Percentiles rank a stretch among this genome's conserved stretches.
Conservation (phyloP, 2,329 filamentous ascomycete genomes). For the Dactylonectria macrodidyma region DNA sequence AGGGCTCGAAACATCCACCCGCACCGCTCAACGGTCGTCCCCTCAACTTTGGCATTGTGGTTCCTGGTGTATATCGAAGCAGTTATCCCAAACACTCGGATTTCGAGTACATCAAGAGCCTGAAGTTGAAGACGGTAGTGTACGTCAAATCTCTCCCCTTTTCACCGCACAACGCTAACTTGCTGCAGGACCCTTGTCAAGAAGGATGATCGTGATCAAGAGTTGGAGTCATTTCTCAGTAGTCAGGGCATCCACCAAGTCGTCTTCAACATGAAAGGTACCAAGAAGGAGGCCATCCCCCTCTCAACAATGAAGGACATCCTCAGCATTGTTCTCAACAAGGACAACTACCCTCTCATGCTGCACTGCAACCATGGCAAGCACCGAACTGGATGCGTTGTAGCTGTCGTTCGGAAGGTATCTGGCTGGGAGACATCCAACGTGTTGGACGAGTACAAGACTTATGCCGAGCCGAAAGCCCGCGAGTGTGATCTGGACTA, state of each 20-base stretch:
- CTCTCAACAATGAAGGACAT: constrained; percentile 78
- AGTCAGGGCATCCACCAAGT: constrained; percentile 79
- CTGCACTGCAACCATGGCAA: constrained; percentile 96
- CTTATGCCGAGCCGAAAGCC: constrained; percentile 73
- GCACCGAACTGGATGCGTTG: constrained; percentile 93
- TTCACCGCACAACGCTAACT: constrained; percentile 30
- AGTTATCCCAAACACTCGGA: constrained; percentile 83
- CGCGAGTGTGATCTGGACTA: constrained; percentile 74
- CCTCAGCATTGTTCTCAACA: constrained; percentile 79
- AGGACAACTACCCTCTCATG: constrained; percentile 82
- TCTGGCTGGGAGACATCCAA: constrained; percentile 75
- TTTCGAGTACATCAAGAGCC: constrained; percentile 76
- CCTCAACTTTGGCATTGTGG: constrained; percentile 82
- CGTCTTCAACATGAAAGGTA: constrained; percentile 86
- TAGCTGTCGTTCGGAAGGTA: constrained; percentile 83
- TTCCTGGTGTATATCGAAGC: constrained; percentile 84
- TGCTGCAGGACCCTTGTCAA: constrained; percentile 71
- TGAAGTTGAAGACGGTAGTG: constrained; percentile 86
- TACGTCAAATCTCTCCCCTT: constrained; percentile 54
- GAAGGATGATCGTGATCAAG: constrained; percentile 69
- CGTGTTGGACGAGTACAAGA: constrained; percentile 81
- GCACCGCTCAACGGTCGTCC: constrained; percentile 60
- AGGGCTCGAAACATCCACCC: constrained; percentile 36
- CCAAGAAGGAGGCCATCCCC: constrained; percentile 84
- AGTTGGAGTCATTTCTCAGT: constrained; percentile 74